Evolutionary conservation across 169 alveolate species (phyloP), one percentile per base, ranked within the genome.

Genomic region (Plasmodium inui): DNA sequence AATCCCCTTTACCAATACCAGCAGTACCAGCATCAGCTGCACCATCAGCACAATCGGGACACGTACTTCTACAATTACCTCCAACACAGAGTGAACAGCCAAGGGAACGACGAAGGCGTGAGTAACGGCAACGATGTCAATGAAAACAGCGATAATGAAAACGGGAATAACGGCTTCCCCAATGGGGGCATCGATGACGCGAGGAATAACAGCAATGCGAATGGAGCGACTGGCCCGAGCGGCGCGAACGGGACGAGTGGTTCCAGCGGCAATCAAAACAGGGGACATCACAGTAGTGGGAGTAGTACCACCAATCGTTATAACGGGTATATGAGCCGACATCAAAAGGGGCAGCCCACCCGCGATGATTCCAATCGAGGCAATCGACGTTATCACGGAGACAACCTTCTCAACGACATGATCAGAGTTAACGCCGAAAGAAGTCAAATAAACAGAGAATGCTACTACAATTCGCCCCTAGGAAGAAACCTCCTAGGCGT

Each of bases 31-130:
- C 34, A 5, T 3, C 37, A 44, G n/a, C 28, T 22, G 28, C 72
- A 82, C 14, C 72, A 53, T 2, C 19, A 50, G 3, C 50, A 26
- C 78, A 44, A 84, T 17, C 46, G 92, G 39, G 92, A 84, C 55
- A 84, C 92, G 53, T 84, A 84, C 74, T 84, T 84, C 55, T 84
- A 84, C 39, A 84, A 84, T 28, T 84, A 84, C 39, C 74, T 84
- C 17, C 50, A 81, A 12, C 76, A 84, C 19, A 82, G 91, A 8
- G 74, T 57, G 0, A 53, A 26, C 28, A 22, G 28, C 46, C 34
- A 84, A 14, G 92, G 74, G n/a, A 71, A 41, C 2, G 80, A 55
- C 26, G n/a, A 10, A 34, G 7, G 28, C n/a, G 8, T 19, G 5
- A 83, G n/a, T 1, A 61, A 34, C 50, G 26, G 17, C 3, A 28